phyloP scores from a whole-genome alignment of 345 rosid genomes.

The Syzygium aromaticum region DNA sequence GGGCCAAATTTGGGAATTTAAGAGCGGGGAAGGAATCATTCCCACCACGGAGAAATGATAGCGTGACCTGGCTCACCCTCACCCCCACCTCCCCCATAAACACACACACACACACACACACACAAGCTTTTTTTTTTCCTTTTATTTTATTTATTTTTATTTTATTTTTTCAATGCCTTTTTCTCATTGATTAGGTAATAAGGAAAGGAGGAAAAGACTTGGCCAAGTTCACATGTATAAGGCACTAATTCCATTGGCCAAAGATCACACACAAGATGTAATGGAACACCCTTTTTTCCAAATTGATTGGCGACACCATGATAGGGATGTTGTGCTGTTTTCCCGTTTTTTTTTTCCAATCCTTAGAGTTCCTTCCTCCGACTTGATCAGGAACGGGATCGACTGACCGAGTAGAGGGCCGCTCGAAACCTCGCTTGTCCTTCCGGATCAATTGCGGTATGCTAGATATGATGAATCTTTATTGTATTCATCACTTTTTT shows the following conservation, averaged over 20 bases:
- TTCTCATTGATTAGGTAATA: background rate
- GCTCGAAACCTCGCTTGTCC: accelerated
- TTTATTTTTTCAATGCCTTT: background rate
- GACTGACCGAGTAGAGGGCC: accelerated
- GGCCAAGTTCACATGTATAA: background rate
- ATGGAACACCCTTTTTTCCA: background rate
- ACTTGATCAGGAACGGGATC: background rate
- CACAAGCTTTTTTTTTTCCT: background rate
- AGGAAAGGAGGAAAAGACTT: background rate
- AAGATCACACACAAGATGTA: background rate
- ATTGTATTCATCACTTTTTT: accelerated
- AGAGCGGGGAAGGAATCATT: conserved; percentile 29
- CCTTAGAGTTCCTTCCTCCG: background rate
- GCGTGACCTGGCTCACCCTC: background rate
- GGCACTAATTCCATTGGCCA: background rate
- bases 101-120: background rate
- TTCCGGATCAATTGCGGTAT: accelerated
- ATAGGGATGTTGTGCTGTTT: background rate
- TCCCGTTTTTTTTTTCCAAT: background rate
- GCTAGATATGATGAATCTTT: background rate
- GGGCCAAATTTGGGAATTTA: background rate
- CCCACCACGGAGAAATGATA: conserved; percentile 27
- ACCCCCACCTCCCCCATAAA: background rate
- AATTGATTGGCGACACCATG: background rate
- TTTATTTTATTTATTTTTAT: background rate